Evolutionary conservation across 306 rosid genomes (phyloP), one percentile per base, ranked within the genome.

Genomic region (Astragalus membranaceus): DNA sequence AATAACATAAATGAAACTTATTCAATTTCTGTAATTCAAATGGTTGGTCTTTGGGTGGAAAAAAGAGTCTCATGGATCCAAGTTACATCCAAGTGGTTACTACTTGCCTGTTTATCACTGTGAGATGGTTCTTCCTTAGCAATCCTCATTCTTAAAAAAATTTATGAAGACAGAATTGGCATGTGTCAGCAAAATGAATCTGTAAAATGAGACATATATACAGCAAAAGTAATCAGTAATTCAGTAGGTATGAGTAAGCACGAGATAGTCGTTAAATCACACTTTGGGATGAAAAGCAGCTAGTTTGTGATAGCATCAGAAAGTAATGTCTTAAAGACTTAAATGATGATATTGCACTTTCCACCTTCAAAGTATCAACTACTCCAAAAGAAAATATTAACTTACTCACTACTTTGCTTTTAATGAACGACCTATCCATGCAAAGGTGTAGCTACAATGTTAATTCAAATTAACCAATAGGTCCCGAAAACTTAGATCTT

Each of bases 31-130:
- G 64, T 29, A 69, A 68, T 23, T 41, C 16, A 69, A 61, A 77
- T 33, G 39, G 56, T 49, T 59, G 67, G 41, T 49, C 23, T 17
- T 49, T 1, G 51, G 20, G 36, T 41, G 20, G n/a, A 60, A 65
- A 32, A 37, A 14, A 71, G 53, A 78, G 59, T 72, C 52, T 58
- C 59, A 10, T 2, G 62, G 49, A 70, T 76, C 79, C 57, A 48
- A 33, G 44, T 39, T 26, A 43, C 53, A 59, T 17, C 16, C 46
- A 43, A 41, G 68, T 49, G 50, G 48, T 37, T 20, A 49, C 67
- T 58, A 75, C 97, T 90, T 78, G 88, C 98, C 83, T 85, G 88
- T 41, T 78, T 46, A 73, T 70, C 79, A 69, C 67, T 84, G 67
- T 78, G 79, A 33, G 88, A 78, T 12, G 84, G 50, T 50, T 88